A percentile compares a stretch with the other conserved stretches of the same genome.
These are phyloP conservation scores for Viola pubescens DNA, from an alignment of 441 rosid species.

Conservation along the genomic window DNA sequence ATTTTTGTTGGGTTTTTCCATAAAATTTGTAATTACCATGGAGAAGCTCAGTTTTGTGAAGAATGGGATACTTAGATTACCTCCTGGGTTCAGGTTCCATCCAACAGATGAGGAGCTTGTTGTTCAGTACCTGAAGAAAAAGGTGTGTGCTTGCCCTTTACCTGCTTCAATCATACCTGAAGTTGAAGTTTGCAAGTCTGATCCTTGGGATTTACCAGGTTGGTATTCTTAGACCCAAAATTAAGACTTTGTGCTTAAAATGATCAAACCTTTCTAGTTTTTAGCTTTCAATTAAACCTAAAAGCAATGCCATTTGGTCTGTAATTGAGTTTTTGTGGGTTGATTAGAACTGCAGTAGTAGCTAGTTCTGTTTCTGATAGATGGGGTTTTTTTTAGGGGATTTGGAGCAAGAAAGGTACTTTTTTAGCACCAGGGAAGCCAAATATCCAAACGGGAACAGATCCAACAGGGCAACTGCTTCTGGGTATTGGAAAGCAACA, in stretches of 20 bases:
- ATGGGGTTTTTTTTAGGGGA: slow-evolving; percentile 38
- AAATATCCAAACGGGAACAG: slow-evolving; percentile 94
- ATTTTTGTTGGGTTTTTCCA: background rate
- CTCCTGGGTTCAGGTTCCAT: slow-evolving; percentile 36
- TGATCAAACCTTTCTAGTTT: background rate
- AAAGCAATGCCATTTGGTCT: slow-evolving; percentile 9
- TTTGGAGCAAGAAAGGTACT: slow-evolving; percentile 81
- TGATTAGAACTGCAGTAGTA: background rate
- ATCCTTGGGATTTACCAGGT: slow-evolving; percentile 99
- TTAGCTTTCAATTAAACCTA: slow-evolving; percentile 1
- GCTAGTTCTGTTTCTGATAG: background rate
- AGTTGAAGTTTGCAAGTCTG: slow-evolving; percentile 84
- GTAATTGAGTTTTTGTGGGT: background rate
- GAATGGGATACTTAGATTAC: slow-evolving; percentile 72
- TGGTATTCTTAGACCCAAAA: slow-evolving; percentile 4
- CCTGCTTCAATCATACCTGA: slow-evolving; percentile 95
- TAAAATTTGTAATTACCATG: slow-evolving; percentile 29
- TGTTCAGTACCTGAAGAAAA: slow-evolving; percentile 70
- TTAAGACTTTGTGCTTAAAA: background rate
- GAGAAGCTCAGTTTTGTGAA: slow-evolving; percentile 73
- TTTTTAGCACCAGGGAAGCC: slow-evolving; percentile 86
- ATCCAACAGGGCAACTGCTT: slow-evolving; percentile 78
- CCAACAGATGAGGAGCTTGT: background rate
- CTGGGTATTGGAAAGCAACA: slow-evolving; percentile 97
- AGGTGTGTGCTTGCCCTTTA: slow-evolving; percentile 63